Percentiles rank a stretch among this genome's conserved stretches.
phyloP scores from a whole-genome alignment of 306 rosid species.

The Mimosa bimucronata region DNA sequence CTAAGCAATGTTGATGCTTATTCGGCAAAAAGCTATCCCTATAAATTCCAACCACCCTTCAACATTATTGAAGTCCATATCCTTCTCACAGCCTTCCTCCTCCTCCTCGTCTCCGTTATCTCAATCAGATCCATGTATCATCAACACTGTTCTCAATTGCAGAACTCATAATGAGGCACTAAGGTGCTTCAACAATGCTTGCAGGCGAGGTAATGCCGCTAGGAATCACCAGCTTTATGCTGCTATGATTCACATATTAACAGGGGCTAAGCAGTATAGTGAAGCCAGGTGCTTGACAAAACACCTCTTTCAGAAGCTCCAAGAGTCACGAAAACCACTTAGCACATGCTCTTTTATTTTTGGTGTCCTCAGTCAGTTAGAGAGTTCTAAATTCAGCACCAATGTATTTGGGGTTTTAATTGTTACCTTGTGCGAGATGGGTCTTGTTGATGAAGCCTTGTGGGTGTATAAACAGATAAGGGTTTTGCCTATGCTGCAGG shows the following conservation, averaged over 20 bases:
- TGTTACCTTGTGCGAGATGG: constrained; percentile 50
- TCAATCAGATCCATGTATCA: background rate
- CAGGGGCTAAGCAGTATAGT: constrained; percentile 40
- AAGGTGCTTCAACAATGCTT: constrained; percentile 37
- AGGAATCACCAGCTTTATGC: constrained; percentile 43
- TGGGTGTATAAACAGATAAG: constrained; percentile 43
- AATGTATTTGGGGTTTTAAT: constrained; percentile 52
- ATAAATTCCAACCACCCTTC: constrained; percentile 18
- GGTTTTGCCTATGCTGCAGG: constrained; percentile 47
- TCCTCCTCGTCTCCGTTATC: constrained; percentile 18
- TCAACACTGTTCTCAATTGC: constrained; percentile 42
- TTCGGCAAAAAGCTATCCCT: constrained; percentile 22
- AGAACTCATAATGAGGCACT: constrained; percentile 45
- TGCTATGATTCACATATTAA: constrained; percentile 50
- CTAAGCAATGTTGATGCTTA: constrained; percentile 41
- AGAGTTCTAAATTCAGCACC: constrained; percentile 40
- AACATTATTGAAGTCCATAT: constrained; percentile 4
- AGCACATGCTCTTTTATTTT: constrained; percentile 43
- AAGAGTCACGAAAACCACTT: constrained; percentile 44
- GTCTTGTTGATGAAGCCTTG: constrained; percentile 62
- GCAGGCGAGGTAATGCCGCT: constrained; percentile 14
- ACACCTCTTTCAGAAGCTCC: constrained; percentile 48
- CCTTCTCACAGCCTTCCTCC: background rate
- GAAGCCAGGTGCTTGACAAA: constrained; percentile 57
- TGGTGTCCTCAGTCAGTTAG: constrained; percentile 44